Percentiles rank a stretch among this genome's conserved stretches.
phyloP scores from a whole-genome alignment of 352 stramenopile species.

The Phytophthora fragariae region DNA sequence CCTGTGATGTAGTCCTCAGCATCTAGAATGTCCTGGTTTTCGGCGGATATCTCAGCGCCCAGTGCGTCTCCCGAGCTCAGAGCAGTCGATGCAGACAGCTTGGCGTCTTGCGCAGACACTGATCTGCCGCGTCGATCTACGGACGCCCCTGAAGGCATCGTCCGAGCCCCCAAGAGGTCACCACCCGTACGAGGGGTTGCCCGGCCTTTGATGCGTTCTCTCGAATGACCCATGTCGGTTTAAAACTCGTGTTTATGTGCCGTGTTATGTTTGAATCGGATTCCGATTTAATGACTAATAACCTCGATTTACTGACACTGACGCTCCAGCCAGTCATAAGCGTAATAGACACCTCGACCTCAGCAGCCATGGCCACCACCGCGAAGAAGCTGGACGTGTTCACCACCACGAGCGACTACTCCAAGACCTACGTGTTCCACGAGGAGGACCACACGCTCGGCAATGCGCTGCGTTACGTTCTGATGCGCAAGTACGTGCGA shows the following conservation, averaged over 20 bases:
- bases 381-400: constrained; percentile 87
- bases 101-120: constrained; percentile 1
- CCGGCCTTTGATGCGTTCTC: constrained; percentile 14
- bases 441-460: constrained; percentile 93
- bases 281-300: background rate
- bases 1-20: constrained; percentile 38
- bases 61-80: constrained; percentile 5
- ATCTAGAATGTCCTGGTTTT: constrained; percentile 31
- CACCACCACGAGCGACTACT: constrained; percentile 79
- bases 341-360: constrained; percentile 2
- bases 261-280: background rate
- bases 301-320: background rate
- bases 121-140: constrained; percentile 16
- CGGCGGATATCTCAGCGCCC: constrained; percentile 10
- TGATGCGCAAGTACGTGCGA: constrained; percentile 90
- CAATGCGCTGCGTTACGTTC: constrained; percentile 92
- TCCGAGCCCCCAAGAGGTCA: constrained; percentile 26
- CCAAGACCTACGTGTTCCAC: constrained; percentile 90
- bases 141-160: constrained; percentile 34
- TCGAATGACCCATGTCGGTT: constrained; percentile 3
- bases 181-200: constrained; percentile 13
- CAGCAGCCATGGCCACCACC: constrained; percentile 32
- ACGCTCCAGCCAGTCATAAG: constrained; percentile 28
- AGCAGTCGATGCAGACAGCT: background rate
- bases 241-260: too few relatives aligned